A percentile compares a stretch with the other conserved stretches of the same genome.
These are phyloP conservation scores for Voacanga thouarsii DNA, from an alignment of 257 asterid species.

Conservation along the genomic window DNA sequence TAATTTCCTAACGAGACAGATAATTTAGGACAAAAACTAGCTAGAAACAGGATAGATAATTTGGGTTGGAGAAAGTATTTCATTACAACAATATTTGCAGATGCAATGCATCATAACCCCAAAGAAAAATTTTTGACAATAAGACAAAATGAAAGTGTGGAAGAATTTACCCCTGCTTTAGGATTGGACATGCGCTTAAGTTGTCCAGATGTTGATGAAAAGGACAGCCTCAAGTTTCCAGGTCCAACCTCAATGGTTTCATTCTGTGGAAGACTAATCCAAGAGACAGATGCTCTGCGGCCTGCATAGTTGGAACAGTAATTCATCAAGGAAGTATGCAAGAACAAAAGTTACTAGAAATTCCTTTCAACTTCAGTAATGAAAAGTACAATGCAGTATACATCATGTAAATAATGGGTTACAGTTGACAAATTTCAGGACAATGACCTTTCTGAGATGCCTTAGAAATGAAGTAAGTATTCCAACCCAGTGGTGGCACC, in stretches of 20 bases:
- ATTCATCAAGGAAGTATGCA: background rate
- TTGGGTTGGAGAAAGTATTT: too few species aligned
- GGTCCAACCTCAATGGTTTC: constrained; percentile 64
- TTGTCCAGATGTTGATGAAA: constrained; percentile 74
- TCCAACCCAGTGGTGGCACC: constrained; percentile 75
- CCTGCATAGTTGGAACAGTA: constrained; percentile 37
- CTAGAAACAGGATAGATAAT: too few species aligned
- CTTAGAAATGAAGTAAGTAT: constrained; percentile 61
- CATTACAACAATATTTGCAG: too few species aligned
- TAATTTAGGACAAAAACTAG: too few species aligned
- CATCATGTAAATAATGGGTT: background rate
- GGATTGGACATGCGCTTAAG: constrained; percentile 66
- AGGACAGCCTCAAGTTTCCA: constrained; percentile 65
- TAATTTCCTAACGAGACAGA: too few species aligned
- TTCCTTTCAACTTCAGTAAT: background rate
- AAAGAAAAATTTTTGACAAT: background rate
- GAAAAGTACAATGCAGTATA: background rate
- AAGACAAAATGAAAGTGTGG: background rate
- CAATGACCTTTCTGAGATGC: constrained; percentile 42
- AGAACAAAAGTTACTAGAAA: background rate
- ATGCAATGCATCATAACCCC: background rate
- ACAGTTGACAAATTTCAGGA: background rate
- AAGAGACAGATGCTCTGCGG: constrained; percentile 24
- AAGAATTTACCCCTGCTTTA: constrained; percentile 56
- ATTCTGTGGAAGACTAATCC: constrained; percentile 26